Percentiles rank a stretch among this genome's conserved stretches.
Conservation (phyloP, 495 filamentous ascomycete species). For the Clavariopsis aquatica region DNA sequence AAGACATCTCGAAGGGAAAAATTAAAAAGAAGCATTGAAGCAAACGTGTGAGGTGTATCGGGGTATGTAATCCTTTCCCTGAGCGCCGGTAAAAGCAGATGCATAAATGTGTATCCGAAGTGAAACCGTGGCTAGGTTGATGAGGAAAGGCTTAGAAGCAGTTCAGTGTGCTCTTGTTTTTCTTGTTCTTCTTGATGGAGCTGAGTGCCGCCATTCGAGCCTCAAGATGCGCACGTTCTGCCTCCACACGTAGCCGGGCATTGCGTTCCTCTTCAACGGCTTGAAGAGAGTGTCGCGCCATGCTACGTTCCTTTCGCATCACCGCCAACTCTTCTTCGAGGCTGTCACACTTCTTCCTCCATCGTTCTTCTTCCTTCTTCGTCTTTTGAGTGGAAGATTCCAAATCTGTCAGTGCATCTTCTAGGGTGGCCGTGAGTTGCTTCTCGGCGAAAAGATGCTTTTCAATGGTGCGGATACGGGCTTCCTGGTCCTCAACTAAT, state of each 20-base stretch:
- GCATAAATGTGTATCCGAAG: slow-evolving; percentile 11
- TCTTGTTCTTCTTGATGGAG: slow-evolving; percentile 80
- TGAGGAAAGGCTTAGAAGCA: slow-evolving; percentile 68
- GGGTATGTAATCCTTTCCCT: slow-evolving; percentile 30
- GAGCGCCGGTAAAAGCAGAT: slow-evolving; percentile 24
- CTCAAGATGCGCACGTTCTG: slow-evolving; percentile 82
- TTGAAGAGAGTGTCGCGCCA: slow-evolving; percentile 80
- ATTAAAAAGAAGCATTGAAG: slow-evolving; percentile 26
- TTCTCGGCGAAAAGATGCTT: slow-evolving; percentile 96
- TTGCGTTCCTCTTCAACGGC: slow-evolving; percentile 92
- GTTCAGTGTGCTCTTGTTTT: slow-evolving; percentile 93
- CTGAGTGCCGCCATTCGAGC: slow-evolving; percentile 72
- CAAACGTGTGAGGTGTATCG: slow-evolving; percentile 25
- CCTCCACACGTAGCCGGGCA: slow-evolving; percentile 83
- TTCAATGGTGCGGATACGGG: slow-evolving; percentile 91
- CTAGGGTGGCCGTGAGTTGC: slow-evolving; percentile 88
- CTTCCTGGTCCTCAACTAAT: slow-evolving; percentile 89
- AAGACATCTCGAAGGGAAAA: slow-evolving; percentile 25
- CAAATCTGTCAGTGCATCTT: slow-evolving; percentile 92
- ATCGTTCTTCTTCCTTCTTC: slow-evolving; percentile 83
- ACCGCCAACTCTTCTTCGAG: slow-evolving; percentile 78
- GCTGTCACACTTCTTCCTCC: slow-evolving; percentile 76
- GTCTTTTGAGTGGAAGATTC: slow-evolving; percentile 82
- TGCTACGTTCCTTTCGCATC: slow-evolving; percentile 66
- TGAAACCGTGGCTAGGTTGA: not conserved